Conservation (phyloP, 768 basidiomycete species). For the Lenzites betulinus region DNA sequence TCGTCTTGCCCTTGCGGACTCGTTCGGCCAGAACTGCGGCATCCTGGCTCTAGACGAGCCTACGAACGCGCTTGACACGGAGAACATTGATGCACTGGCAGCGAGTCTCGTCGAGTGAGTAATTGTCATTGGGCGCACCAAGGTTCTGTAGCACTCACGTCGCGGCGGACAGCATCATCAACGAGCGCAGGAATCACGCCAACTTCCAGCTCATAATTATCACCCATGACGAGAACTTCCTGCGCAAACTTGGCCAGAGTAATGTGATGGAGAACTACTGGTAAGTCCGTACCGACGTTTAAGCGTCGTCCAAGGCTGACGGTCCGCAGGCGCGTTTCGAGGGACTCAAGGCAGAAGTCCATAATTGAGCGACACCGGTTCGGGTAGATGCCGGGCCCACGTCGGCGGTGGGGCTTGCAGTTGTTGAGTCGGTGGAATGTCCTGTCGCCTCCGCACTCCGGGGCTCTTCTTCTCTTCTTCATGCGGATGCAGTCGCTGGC, state of each 20-base stretch:
- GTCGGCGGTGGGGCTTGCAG: conserved; percentile 4
- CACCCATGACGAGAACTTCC: conserved; percentile 96
- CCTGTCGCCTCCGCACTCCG: conserved; percentile 1
- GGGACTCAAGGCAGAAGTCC: conserved; percentile 69
- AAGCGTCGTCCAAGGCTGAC: not conserved
- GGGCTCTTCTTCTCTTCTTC: not conserved
- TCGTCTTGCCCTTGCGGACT: conserved; percentile 93
- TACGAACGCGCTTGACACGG: conserved; percentile 93
- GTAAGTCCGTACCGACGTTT: conserved; percentile 42
- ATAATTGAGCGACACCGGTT: conserved; percentile 72
- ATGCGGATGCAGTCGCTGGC: conserved; percentile 1
- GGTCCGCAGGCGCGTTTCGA: conserved; percentile 67
- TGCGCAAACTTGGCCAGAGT: conserved; percentile 84
- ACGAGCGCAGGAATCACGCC: conserved; percentile 83
- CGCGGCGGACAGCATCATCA: conserved; percentile 72
- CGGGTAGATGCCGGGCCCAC: conserved; percentile 40
- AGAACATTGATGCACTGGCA: conserved; percentile 95
- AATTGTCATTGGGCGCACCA: not conserved
- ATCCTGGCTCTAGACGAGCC: conserved; percentile 98
- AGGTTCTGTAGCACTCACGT: not conserved
- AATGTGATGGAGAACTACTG: conserved; percentile 97
- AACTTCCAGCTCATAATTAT: conserved; percentile 98
- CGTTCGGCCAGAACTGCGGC: conserved; percentile 96
- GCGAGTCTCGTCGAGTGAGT: conserved; percentile 89
- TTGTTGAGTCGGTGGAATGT: conserved; percentile 5